Base-by-base conservation (phyloP, 208 protist species). In the Crithidia fasciculata region DNA sequence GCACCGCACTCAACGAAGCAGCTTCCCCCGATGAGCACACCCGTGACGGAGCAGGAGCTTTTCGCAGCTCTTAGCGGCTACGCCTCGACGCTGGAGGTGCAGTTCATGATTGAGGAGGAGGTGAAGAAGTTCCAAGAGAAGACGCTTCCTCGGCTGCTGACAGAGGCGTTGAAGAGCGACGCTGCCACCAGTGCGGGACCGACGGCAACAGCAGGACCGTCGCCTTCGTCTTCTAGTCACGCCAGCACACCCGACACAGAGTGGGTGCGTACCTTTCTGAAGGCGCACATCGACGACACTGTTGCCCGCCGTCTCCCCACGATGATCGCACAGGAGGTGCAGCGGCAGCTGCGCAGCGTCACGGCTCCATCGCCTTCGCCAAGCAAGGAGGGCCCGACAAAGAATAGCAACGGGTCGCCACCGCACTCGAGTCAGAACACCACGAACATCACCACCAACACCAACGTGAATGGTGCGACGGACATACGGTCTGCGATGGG, bases 81-180 rank as follows among this genome's bases (percentile, higher is more conserved):
- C 64, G 54, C 84, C 53, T 86, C 87, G 36, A 81, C 72, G 16
- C 69, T 85, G 7, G 87, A 92, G 66, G 87, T 89, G 45, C 78
- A 89, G 76, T 76, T 74, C 39, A 86, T 92, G 78, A 89, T 89
- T 56, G 87, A 92, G 63, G 67, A 85, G 60, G 63, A 79, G 40
- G 19, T 88, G 40, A 71, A 80, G 56, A 78, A 69, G 61, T 81
- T 80, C 45, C 64, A 73, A 45, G 18, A 79, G 71, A 82, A 80
- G 67, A 58, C 64, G 15, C 70, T 84, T 43, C 60, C 57, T 39
- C 45, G 36, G 9, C 28, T 78, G 36, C 43, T 84, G 28, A 15
- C 40, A 2, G 67, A 63, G 0, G 28, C 28, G 28, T 28, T 28
- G 28, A 28, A 28, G 28, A 28, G 28, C 28, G 28, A 28, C 28